Conservation (phyloP, 306 rosid species). For the Malus fusca region DNA sequence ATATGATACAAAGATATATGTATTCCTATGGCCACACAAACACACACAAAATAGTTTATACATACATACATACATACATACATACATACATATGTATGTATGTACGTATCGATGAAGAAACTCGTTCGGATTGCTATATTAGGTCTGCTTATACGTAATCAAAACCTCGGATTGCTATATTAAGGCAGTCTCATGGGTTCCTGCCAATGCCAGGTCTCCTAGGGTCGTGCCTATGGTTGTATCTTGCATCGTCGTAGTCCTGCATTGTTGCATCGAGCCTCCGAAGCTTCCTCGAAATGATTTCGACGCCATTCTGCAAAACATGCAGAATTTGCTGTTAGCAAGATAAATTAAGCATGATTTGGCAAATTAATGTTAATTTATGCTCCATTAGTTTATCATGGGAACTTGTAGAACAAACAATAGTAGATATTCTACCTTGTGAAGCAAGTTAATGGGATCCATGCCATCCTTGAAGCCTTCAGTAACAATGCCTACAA, state of each 20-base stretch:
- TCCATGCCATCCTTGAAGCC: conserved; percentile 42
- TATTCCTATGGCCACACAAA: conserved; percentile 7
- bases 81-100: background rate
- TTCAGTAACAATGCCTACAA: conserved; percentile 36
- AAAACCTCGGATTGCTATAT: conserved; percentile 13
- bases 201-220: conserved; percentile 45
- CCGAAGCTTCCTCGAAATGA: conserved; percentile 42
- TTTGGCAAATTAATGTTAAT: background rate
- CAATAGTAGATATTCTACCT: conserved; percentile 28
- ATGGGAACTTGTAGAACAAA: background rate
- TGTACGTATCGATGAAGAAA: conserved; percentile 16
- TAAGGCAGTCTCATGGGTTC: conserved; percentile 35
- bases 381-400: background rate
- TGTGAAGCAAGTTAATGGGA: conserved; percentile 26
- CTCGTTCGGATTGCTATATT: conserved; percentile 12
- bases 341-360: background rate
- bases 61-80: conserved; percentile 1
- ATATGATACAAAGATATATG: conserved; percentile 1
- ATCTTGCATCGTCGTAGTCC: conserved; percentile 65
- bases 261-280: conserved; percentile 25
- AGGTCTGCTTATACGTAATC: conserved; percentile 36
- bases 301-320: conserved; percentile 31
- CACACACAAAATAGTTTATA: background rate
- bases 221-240: conserved; percentile 51
- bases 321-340: conserved; percentile 4